Base-by-base conservation (phyloP, 2,329 filamentous ascomycete species). In the Boeremia lycopersici region DNA sequence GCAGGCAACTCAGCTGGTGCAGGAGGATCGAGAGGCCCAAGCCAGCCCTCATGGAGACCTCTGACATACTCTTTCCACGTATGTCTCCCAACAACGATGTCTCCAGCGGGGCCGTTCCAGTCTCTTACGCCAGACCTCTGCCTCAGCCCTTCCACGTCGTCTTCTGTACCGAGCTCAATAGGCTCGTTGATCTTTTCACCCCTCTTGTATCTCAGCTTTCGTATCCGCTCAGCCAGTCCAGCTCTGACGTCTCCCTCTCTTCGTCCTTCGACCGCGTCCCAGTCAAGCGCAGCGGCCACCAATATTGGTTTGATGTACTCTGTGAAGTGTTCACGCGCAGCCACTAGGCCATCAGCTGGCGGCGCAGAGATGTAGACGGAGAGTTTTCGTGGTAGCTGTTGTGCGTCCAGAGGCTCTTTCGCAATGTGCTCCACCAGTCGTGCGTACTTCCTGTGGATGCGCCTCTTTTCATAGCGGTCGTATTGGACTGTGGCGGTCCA, bases 31-130 rank as follows among this genome's bases (percentile, higher is more conserved):
- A 96, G 78, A 7, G 95, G 92, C 0, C 95, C 93, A 23, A 99
- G 79, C 93, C 95, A 99, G 51, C 95, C 95, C 77, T 99, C 95
- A 73, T 99, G 95, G 62, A 98, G 72, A 40, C 95, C 95, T 54
- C 93, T 84, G 23, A 98, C 80, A 74, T 98, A 99, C 77, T 99
- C 95, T 78, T 97, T 99, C 95, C 95, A 99, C 9, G 93, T 88
- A 72, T 97, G 90, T 52, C 93, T 82, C 11, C 95, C 95, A 65
- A 99, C 86, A 15, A 98, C 86, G 46, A 99, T 82, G 71, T 98
- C 93, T 39, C 95, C 95, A 59, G 84, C 84, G 19, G 89, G 80
- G 9, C 90, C 93, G 4, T 87, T 81, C 69, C 89, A 93, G 30
- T 90, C 86, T 25, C 79, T 81, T 9, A 93, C 84, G 6, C 88